Base-by-base conservation (phyloP, 2,329 filamentous ascomycete species). In the Penicillium olsonii region DNA sequence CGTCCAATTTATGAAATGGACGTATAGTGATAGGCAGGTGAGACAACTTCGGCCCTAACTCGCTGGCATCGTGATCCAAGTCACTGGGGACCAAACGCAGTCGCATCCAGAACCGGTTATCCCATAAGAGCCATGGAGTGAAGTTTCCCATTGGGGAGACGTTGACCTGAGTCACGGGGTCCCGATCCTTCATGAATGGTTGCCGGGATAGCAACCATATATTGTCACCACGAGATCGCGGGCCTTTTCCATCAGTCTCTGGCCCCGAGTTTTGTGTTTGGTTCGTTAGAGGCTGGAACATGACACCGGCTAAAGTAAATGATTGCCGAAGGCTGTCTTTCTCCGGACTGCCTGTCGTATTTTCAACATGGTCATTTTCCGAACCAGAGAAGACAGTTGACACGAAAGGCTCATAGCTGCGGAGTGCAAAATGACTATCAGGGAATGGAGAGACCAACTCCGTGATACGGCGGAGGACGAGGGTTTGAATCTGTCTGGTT, bases 41-140 rank as follows among this genome's bases (percentile, higher is more conserved):
- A 18, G 22, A 22, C 12, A 37, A 3, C 39, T 40, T 29, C n/a
- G 52, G 26, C 18, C 11, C 43, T 18, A n/a, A 15, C 37, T 34
- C 35, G 22, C n/a, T 34, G 1, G 20, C 14, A 14, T 50, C 47
- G 12, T 11, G 17, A 3, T 11, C 24, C 5, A 33, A 15, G 18
- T 50, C 42, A 10, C 31, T 18, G 2, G 53, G 40, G 4, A 57
- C 47, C 15, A 77, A 69, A 22, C 64, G 59, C 10, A 83, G 47
- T 2, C 71, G 73, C 41, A 84, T 69, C 82, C 82, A 84, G 63
- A 72, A 83, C 17, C 82, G 72, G 39, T 75, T 72, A 57, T 84
- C 81, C 71, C 79, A 84, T 14, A 84, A 43, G 15, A 31, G 22
- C 35, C 41, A 22, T 22, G n/a, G 20, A 11, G 37, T 41, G 9